Evolutionary conservation across 257 asterid species (phyloP).

Genomic region (Craterostigma plantagineum): DNA sequence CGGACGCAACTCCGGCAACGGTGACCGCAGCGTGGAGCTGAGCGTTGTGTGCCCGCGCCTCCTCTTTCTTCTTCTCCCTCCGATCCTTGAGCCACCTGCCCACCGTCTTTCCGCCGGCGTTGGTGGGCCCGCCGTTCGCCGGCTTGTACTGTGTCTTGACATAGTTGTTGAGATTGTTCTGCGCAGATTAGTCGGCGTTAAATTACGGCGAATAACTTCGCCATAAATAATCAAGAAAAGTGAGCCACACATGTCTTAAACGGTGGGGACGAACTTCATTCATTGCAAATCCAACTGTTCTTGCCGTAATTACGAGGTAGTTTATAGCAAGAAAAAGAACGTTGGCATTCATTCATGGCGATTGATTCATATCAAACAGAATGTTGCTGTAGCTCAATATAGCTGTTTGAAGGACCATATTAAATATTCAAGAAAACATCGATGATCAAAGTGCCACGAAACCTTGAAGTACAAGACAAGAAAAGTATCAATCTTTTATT

Average conservation of each 20-base stretch:
- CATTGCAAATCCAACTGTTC: too few species aligned
- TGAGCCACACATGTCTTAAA: too few species aligned
- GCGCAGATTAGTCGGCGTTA: conserved; percentile 9
- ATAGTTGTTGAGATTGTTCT: conserved; percentile 33
- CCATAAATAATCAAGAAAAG: too few species aligned
- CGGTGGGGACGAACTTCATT: too few species aligned
- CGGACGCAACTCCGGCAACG: conserved; percentile 87
- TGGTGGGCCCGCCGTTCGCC: conserved; percentile 13
- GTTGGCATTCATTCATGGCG: too few species aligned
- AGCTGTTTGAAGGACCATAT: too few species aligned
- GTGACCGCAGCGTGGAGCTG: conserved; percentile 95
- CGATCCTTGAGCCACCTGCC: conserved; percentile 98
- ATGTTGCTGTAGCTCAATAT: too few species aligned
- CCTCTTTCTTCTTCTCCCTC: conserved; percentile 91
- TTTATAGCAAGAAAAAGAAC: too few species aligned
- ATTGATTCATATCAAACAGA: too few species aligned
- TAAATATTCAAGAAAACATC: too few species aligned
- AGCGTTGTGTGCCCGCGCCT: conserved; percentile 66
- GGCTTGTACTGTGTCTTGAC: conserved; percentile 31
- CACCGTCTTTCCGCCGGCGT: conserved; percentile 65
- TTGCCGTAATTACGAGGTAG: too few species aligned
- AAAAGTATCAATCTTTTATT: background rate
- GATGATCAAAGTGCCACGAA: background rate
- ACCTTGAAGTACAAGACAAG: background rate
- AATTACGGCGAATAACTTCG: background rate